Evolutionary conservation across 345 rosid species (phyloP).

Genomic region (Litchi chinensis): DNA sequence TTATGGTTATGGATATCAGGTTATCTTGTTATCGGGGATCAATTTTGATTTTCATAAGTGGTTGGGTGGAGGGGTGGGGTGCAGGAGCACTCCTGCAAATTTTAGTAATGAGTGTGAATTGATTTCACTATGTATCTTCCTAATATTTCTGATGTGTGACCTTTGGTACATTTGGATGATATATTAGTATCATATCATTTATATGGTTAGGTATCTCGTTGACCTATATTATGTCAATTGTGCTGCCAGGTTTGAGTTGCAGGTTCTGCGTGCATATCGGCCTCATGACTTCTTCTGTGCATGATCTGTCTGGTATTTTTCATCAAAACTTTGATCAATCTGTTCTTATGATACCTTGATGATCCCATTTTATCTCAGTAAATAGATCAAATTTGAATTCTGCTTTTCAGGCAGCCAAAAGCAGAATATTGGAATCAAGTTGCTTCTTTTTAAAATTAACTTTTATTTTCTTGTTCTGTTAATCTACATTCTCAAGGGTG

Average conservation of each 20-base stretch:
- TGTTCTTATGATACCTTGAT: conserved; percentile 3
- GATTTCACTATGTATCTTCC: background rate
- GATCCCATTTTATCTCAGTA: background rate
- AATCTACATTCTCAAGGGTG: background rate
- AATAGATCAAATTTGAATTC: background rate
- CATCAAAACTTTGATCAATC: conserved; percentile 18
- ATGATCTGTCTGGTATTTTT: conserved; percentile 53
- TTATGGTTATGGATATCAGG: background rate
- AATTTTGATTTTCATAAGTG: background rate
- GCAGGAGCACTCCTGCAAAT: background rate
- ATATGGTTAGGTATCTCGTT: conserved; percentile 11
- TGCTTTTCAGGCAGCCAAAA: background rate
- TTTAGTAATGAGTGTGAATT: background rate
- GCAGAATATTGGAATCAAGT: background rate
- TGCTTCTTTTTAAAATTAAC: background rate
- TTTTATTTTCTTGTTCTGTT: background rate
- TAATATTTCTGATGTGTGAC: background rate
- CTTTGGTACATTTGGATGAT: background rate
- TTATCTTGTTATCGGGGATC: background rate
- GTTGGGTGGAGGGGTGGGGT: background rate
- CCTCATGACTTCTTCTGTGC: conserved; percentile 61
- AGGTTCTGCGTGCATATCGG: conserved; percentile 21
- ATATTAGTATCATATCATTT: background rate
- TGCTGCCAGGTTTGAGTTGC: conserved; percentile 33
- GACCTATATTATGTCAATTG: conserved; percentile 7